These are phyloP conservation scores for Mycena olivaceomarginata DNA, from an alignment of 768 basidiomycete genomes.

Conservation along the genomic window DNA sequence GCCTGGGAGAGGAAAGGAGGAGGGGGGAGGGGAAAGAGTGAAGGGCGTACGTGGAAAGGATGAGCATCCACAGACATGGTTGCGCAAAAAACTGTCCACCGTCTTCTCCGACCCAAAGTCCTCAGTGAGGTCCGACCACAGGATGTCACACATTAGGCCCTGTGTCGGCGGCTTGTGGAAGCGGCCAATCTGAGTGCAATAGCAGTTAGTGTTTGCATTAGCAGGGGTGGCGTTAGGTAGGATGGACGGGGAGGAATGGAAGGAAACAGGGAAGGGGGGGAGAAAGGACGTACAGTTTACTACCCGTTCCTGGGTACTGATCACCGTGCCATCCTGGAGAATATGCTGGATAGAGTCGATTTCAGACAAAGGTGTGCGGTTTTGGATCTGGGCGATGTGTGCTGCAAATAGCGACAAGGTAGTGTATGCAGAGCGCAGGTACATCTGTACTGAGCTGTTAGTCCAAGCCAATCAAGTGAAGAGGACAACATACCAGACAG, in stretches of 20 bases:
- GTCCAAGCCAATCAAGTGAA: no score
- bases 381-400: constrained; percentile 73
- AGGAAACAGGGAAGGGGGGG: neutral
- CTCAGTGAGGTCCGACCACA: constrained; percentile 98
- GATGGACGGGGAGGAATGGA: constrained; percentile 2
- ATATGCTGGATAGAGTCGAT: constrained; percentile 95
- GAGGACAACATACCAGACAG: no score
- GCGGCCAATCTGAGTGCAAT: constrained; percentile 27
- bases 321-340: constrained; percentile 93
- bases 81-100: constrained; percentile 95
- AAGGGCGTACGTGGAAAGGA: constrained; percentile 84
- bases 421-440: no score
- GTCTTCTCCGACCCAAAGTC: constrained; percentile 97
- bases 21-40: neutral
- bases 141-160: no score
- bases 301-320: constrained; percentile 96
- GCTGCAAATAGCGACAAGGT: no score
- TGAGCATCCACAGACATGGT: constrained; percentile 97
- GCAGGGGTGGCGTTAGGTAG: neutral
- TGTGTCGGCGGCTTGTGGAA: no score
- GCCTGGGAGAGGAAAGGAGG: no score
- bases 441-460: no score
- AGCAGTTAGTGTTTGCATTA: neutral
- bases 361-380: constrained; percentile 66
- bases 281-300: constrained; percentile 82